Conservation (phyloP, 257 asterid genomes). For the Gentiana macrophylla region DNA sequence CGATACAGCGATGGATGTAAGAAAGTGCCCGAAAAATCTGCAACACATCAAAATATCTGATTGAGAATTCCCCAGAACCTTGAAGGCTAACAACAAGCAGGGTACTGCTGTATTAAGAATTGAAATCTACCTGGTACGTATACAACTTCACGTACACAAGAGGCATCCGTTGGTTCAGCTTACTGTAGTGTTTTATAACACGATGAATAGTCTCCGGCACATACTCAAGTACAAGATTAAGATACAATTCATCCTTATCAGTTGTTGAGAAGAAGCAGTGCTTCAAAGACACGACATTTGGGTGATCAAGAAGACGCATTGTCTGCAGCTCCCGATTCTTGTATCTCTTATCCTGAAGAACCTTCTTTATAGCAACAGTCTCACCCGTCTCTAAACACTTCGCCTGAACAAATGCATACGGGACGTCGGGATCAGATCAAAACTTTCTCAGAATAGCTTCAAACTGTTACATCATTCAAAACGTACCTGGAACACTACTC, state of each 20-base stretch:
- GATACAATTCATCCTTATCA: conserved; percentile 68
- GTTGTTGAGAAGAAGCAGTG: conserved; percentile 83
- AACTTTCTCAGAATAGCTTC: not conserved
- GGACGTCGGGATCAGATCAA: not conserved
- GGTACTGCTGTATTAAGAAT: conserved; percentile 1
- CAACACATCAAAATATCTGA: conserved; percentile 4
- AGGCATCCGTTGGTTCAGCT: conserved; percentile 72
- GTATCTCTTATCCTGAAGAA: conserved; percentile 73
- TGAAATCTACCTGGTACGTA: conserved; percentile 53
- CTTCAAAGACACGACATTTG: conserved; percentile 63
- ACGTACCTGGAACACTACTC: conserved; percentile 78
- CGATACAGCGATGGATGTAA: conserved; percentile 74
- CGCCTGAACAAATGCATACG: conserved; percentile 31
- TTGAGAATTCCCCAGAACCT: no score
- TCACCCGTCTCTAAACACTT: conserved; percentile 77
- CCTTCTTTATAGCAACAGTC: conserved; percentile 70
- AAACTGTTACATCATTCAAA: not conserved
- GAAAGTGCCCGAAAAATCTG: conserved; percentile 96
- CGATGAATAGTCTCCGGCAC: conserved; percentile 77
- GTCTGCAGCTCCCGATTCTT: conserved; percentile 74
- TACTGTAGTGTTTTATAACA: conserved; percentile 63
- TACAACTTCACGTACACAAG: conserved; percentile 70
- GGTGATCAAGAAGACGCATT: conserved; percentile 79
- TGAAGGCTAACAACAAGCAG: not conserved
- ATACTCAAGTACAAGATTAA: conserved; percentile 68